Evolutionary conservation across 1,284 basidiomycete species (phyloP), one percentile per base, ranked within the genome.

Genomic region (Xerocomus minutiporus): DNA sequence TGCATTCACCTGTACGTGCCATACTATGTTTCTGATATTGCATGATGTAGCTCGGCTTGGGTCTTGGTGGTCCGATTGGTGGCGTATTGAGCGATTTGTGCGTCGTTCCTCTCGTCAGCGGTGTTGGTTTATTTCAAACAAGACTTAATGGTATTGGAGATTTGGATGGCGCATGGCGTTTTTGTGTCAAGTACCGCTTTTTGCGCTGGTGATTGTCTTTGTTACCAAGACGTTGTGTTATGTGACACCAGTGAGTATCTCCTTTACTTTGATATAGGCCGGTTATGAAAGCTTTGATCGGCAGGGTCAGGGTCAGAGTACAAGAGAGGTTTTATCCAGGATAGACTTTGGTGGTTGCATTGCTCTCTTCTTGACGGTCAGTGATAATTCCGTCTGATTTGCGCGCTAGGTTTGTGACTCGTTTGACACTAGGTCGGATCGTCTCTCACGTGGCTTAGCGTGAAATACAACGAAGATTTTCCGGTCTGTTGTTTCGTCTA

Each of bases 81-180:
- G 60, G 60, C 2, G 2, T 58, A 17, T 44, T 61, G 49, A 62
- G 29, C 17, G 60, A 64, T 50, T 26, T 62, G 62, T 62, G 32
- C 9, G 61, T 59, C 11, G 5, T 26, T 12, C 15, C 4, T 39
- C 20, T 20, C 20, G 20, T 2, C 2, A 7, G n/a, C 31, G 5
- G 5, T n/a, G 8, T 11, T 12, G n/a, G 3, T 41, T 12, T 15
- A 9, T 26, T 40, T 4, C 17, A 31, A 8, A 1, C 4, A 41
- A 25, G 8, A 8, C 35, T 54, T 5, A 60, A 50, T n/a, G 2
- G 12, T 41, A 2, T 0, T 36, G 38, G 7, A 61, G 60, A 13
- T 61, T 63, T 42, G 61, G 61, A 20, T 63, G 60, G 59, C 61
- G 60, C 3, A 4, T 52, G 8, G 50, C 60, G 0, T 61, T 61